These are phyloP conservation scores for Gynochthodes officinalis DNA, from an alignment of 257 asterid genomes.

Conservation along the genomic window DNA sequence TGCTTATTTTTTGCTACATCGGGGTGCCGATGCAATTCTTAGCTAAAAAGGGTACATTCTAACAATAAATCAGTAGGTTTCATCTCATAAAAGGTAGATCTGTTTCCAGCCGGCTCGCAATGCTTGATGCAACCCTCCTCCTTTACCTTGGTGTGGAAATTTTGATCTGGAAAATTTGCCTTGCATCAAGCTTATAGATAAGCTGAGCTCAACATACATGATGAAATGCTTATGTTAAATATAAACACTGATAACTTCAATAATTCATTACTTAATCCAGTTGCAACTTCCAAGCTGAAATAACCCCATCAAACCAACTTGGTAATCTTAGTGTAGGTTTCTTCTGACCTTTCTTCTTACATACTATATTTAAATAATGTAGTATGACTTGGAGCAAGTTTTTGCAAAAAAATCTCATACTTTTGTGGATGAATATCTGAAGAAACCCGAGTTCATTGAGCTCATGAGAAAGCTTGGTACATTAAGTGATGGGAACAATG, in stretches of 20 bases:
- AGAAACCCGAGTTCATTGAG: constrained; percentile 71
- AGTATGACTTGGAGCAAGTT: constrained; percentile 81
- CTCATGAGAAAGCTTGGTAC: constrained; percentile 96
- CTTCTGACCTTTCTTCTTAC: constrained; percentile 15
- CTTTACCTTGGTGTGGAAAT: no score
- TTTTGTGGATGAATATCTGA: constrained; percentile 81
- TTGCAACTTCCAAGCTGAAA: background rate
- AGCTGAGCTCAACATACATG: no score
- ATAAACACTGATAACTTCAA: background rate
- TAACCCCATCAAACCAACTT: background rate
- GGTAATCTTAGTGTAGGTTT: background rate
- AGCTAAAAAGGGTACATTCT: no score
- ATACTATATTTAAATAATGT: constrained; percentile 18
- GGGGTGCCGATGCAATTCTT: no score
- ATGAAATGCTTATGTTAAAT: background rate
- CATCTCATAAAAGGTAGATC: no score
- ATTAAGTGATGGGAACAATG: constrained; percentile 84
- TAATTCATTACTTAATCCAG: background rate
- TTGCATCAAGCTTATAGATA: background rate
- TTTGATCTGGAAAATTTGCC: background rate
- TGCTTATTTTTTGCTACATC: no score
- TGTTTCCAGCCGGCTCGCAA: no score
- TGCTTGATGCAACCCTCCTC: no score
- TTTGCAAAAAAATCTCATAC: constrained; percentile 68
- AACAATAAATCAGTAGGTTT: no score